These are phyloP conservation scores for Ustilago sp. DNA, from an alignment of 1,284 basidiomycete species.

Conservation along the genomic window DNA sequence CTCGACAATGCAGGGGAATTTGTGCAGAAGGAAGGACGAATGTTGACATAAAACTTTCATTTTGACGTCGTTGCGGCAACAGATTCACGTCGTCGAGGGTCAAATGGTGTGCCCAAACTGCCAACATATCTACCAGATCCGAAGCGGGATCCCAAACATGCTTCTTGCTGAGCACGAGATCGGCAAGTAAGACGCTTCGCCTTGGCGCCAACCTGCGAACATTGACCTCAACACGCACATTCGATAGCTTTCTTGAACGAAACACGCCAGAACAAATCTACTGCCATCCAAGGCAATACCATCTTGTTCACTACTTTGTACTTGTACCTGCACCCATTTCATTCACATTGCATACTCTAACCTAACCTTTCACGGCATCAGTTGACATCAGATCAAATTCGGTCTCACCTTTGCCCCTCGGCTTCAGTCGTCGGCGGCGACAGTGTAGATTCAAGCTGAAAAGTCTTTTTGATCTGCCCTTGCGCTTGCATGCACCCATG, in stretches of 20 bases:
- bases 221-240: too few relatives aligned
- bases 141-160: slow-evolving; percentile 98
- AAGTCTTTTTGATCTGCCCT: too few relatives aligned
- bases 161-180: slow-evolving; percentile 92
- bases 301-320: not conserved
- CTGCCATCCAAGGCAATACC: too few relatives aligned
- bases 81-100: slow-evolving; percentile 94
- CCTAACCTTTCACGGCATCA: not conserved
- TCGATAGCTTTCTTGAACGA: too few relatives aligned
- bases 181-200: slow-evolving; percentile 59
- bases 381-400: not conserved
- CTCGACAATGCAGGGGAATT: too few relatives aligned
- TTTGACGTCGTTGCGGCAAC: slow-evolving; percentile 6
- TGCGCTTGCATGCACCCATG: too few relatives aligned
- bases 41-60: slow-evolving; percentile 1
- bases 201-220: not conserved
- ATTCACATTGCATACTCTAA: not conserved
- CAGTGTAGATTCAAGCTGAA: too few relatives aligned
- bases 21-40: not conserved
- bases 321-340: slow-evolving; percentile 2
- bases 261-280: too few relatives aligned
- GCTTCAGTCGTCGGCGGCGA: not conserved
- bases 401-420: not conserved
- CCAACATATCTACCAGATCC: slow-evolving; percentile 87
- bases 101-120: slow-evolving; percentile 94